Conservation (phyloP, 2,329 filamentous ascomycete genomes). For the Pestalotiopsis sp. region DNA sequence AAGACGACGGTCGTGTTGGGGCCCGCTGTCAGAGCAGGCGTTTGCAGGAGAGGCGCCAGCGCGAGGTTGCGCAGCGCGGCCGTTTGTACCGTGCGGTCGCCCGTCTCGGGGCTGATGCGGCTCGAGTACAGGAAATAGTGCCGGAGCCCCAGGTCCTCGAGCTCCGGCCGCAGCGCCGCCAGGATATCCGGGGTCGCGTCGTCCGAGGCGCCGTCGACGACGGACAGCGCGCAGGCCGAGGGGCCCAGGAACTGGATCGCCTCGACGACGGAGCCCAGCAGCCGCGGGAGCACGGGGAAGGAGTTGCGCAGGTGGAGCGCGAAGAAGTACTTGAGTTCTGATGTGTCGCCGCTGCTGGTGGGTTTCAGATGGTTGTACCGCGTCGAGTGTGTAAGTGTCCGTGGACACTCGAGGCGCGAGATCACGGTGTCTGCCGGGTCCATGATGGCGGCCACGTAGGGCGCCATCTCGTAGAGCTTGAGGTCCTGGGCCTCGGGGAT, state of each 20-base stretch:
- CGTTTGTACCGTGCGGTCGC: slow-evolving; percentile 46
- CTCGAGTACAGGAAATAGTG: slow-evolving; percentile 43
- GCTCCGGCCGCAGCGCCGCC: slow-evolving; percentile 34
- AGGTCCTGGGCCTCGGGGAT: not conserved
- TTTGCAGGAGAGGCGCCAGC: slow-evolving; percentile 41
- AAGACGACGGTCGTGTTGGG: slow-evolving; percentile 48
- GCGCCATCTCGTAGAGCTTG: slow-evolving; percentile 3
- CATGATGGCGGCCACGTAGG: slow-evolving; percentile 30
- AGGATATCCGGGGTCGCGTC: slow-evolving; percentile 56
- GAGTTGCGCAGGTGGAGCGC: slow-evolving; percentile 52
- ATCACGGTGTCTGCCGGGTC: slow-evolving; percentile 21
- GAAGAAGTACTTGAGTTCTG: slow-evolving; percentile 44
- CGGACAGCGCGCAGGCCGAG: slow-evolving; percentile 49
- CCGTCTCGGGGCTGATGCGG: slow-evolving; percentile 41
- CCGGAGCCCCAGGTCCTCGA: slow-evolving; percentile 37
- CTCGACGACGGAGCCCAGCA: slow-evolving; percentile 53
- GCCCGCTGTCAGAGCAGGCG: not conserved
- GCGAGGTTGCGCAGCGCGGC: slow-evolving; percentile 54
- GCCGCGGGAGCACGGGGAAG: slow-evolving; percentile 44
- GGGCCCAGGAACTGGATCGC: slow-evolving; percentile 50
- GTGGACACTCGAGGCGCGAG: slow-evolving; percentile 30
- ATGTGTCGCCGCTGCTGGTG: not conserved
- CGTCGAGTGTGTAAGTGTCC: slow-evolving; percentile 4
- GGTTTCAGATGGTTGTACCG: slow-evolving; percentile 23
- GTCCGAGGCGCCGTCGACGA: slow-evolving; percentile 55